A percentile compares a stretch with the other conserved stretches of the same genome.
These are phyloP conservation scores for Parachaetomium inaequale DNA, from an alignment of 495 filamentous ascomycete genomes.

Conservation along the genomic window DNA sequence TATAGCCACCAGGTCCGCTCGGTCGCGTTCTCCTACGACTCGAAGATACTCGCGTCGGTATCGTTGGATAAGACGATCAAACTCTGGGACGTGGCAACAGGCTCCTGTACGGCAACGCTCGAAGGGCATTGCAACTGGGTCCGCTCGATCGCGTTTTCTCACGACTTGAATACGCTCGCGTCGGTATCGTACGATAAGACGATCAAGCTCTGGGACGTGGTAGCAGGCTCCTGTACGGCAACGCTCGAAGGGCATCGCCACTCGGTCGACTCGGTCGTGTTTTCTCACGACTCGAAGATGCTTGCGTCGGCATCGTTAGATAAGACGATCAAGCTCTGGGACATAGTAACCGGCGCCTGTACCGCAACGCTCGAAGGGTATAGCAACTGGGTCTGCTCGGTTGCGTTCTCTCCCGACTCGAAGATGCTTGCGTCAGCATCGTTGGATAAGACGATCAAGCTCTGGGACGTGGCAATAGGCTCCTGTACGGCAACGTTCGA, in stretches of 20 bases:
- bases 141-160: background rate
- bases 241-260: slow-evolving; percentile 11
- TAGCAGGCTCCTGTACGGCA: slow-evolving; percentile 19
- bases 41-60: slow-evolving; percentile 30
- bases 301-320: slow-evolving; percentile 19
- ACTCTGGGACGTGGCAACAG: slow-evolving; percentile 37
- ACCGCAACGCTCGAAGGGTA: background rate
- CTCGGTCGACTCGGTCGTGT: slow-evolving; percentile 30
- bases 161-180: slow-evolving; percentile 8
- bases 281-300: slow-evolving; percentile 35
- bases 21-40: slow-evolving; percentile 18
- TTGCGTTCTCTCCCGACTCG: slow-evolving; percentile 16
- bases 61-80: slow-evolving; percentile 34
- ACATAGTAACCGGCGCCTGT: slow-evolving; percentile 25
- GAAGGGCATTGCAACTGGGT: background rate
- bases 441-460: slow-evolving; percentile 30
- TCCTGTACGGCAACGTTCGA: slow-evolving; percentile 12
- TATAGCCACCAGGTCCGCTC: background rate
- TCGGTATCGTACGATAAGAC: slow-evolving; percentile 30
- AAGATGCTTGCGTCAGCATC: slow-evolving; percentile 34
- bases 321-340: slow-evolving; percentile 41
- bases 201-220: slow-evolving; percentile 38
- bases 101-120: slow-evolving; percentile 16
- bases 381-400: background rate
- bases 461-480: slow-evolving; percentile 37